These are phyloP conservation scores for Chalaropsis ovoidea DNA, from an alignment of 2,329 filamentous ascomycete genomes.

Conservation along the genomic window DNA sequence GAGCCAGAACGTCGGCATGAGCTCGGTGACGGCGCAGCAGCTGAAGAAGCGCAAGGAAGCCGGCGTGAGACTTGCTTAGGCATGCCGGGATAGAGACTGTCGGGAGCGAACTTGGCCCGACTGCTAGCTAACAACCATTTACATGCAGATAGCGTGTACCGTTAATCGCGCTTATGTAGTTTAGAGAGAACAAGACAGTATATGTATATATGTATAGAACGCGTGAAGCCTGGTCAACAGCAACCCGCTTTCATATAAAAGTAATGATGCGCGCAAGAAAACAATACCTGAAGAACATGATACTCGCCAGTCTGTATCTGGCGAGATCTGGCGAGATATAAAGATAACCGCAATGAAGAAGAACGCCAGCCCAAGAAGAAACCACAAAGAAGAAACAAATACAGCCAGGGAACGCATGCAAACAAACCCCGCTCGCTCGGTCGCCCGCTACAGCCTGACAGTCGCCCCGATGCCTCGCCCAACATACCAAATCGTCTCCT, in stretches of 20 bases:
- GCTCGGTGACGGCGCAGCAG: conserved; percentile 51
- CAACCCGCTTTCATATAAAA: too few species aligned
- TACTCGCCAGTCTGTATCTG: background rate
- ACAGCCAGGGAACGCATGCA: conserved; percentile 30
- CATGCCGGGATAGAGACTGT: conserved; percentile 3
- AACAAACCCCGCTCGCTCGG: background rate
- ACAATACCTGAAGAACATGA: background rate
- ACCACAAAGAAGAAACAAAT: conserved; percentile 19
- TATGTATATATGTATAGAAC: too few species aligned
- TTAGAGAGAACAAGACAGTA: background rate
- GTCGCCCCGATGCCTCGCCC: conserved; percentile 61
- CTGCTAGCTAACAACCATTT: too few species aligned
- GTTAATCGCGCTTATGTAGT: too few species aligned
- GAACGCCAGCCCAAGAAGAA: background rate
- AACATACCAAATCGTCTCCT: conserved; percentile 58
- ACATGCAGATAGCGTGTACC: too few species aligned
- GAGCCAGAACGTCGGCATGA: conserved; percentile 54
- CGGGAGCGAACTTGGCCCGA: background rate
- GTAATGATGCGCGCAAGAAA: too few species aligned
- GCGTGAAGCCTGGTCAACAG: too few species aligned
- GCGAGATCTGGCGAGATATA: background rate
- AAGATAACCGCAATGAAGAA: background rate
- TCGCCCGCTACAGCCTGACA: conserved; percentile 39
- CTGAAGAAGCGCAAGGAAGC: conserved; percentile 56
- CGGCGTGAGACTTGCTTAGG: conserved; percentile 50